These are phyloP conservation scores for Candida nemodendra DNA, from an alignment of 805 yeast species.

Conservation along the genomic window DNA sequence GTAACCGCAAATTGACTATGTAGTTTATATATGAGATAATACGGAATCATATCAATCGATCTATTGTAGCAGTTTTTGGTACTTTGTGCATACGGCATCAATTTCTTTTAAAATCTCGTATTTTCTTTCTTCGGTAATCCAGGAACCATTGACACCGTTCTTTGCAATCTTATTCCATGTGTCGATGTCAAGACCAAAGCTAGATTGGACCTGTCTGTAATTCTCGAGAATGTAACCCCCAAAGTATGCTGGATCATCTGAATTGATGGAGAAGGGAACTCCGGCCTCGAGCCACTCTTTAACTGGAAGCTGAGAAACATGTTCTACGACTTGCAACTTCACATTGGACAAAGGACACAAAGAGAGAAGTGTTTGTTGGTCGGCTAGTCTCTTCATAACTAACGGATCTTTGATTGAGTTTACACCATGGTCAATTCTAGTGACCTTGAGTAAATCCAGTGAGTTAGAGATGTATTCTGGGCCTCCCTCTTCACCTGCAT, in stretches of 20 bases:
- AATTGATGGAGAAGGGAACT: slow-evolving; percentile 73
- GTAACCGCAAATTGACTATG: too few relatives aligned
- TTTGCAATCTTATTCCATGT: slow-evolving; percentile 66
- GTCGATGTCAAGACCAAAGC: slow-evolving; percentile 57
- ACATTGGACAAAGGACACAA: slow-evolving; percentile 80
- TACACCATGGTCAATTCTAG: slow-evolving; percentile 81
- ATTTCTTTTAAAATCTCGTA: slow-evolving; percentile 43
- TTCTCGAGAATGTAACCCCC: slow-evolving; percentile 84
- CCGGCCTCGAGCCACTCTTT: slow-evolving; percentile 54
- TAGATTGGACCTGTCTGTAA: slow-evolving; percentile 61
- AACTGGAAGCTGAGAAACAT: slow-evolving; percentile 67
- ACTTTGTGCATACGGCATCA: slow-evolving; percentile 37
- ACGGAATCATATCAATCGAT: neutral
- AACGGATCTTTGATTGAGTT: slow-evolving; percentile 55
- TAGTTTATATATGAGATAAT: too few relatives aligned
- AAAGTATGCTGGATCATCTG: slow-evolving; percentile 80
- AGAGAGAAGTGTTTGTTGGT: slow-evolving; percentile 55
- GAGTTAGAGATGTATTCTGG: slow-evolving; percentile 62
- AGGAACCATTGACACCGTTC: slow-evolving; percentile 69
- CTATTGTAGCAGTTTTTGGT: slow-evolving; percentile 20
- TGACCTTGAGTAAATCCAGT: slow-evolving; percentile 55
- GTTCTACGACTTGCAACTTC: slow-evolving; percentile 68
- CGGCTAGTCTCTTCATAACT: slow-evolving; percentile 56
- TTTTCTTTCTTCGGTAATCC: slow-evolving; percentile 62
- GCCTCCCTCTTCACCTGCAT: slow-evolving; percentile 89